Percentiles rank a stretch among this genome's conserved stretches.
Conservation (phyloP, 371 early-diverging fungal genomes). For the Haplosporangium sp. region DNA sequence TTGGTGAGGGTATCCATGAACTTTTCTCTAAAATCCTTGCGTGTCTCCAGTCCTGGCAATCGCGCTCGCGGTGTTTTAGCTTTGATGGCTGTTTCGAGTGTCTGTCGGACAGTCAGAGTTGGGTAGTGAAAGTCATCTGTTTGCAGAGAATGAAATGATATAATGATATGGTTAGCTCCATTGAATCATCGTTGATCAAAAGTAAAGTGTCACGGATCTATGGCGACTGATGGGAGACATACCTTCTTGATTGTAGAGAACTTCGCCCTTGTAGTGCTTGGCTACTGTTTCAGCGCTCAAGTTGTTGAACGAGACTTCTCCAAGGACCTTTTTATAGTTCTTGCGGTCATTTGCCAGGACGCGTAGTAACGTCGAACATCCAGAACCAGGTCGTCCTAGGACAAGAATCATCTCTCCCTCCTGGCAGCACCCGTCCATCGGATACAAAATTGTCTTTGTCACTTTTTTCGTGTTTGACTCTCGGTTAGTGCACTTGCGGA, state of each 20-base stretch:
- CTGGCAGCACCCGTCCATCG: slow-evolving; percentile 67
- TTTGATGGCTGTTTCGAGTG: slow-evolving; percentile 72
- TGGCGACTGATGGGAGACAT: too few species aligned
- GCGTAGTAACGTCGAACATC: slow-evolving; percentile 75
- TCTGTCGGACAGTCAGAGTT: slow-evolving; percentile 73
- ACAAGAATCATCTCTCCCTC: slow-evolving; percentile 81
- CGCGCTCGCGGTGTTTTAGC: slow-evolving; percentile 73
- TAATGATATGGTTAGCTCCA: too few species aligned
- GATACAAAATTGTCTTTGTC: slow-evolving; percentile 59
- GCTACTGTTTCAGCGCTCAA: slow-evolving; percentile 63
- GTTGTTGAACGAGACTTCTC: slow-evolving; percentile 69
- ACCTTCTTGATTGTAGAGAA: slow-evolving; percentile 73
- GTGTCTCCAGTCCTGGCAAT: slow-evolving; percentile 55
- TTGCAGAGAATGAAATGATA: background rate
- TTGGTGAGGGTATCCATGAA: slow-evolving; percentile 67
- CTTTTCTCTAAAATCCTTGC: slow-evolving; percentile 58
- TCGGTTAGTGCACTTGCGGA: slow-evolving; percentile 32
- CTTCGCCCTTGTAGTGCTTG: slow-evolving; percentile 67
- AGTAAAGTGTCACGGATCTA: background rate
- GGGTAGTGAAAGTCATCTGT: slow-evolving; percentile 77
- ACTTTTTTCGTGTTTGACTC: slow-evolving; percentile 10
- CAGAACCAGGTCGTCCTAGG: slow-evolving; percentile 78
- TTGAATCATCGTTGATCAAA: too few species aligned
- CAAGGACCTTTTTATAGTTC: slow-evolving; percentile 65
- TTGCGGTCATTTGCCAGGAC: slow-evolving; percentile 72